Evolutionary conservation across 2,329 filamentous ascomycete species (phyloP).

Genomic region (Sclerotinia minor): DNA sequence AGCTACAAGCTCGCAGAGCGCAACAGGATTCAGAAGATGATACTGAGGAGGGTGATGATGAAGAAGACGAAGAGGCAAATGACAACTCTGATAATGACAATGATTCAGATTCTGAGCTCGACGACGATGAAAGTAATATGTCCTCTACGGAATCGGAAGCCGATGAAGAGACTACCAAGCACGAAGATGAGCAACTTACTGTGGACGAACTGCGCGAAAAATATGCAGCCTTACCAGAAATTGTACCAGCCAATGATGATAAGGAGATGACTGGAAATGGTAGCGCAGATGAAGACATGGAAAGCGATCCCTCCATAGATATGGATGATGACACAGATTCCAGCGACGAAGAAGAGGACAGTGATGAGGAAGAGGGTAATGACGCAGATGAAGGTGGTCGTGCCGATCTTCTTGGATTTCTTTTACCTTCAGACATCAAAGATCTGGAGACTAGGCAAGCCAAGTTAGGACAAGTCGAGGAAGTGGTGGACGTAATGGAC

Average conservation of each 20-base stretch:
- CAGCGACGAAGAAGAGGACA: slow-evolving; percentile 63
- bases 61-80: slow-evolving; percentile 36
- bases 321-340: slow-evolving; percentile 45
- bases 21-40: slow-evolving; percentile 53
- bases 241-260: slow-evolving; percentile 39
- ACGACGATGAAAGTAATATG: slow-evolving; percentile 57
- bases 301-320: slow-evolving; percentile 36
- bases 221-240: slow-evolving; percentile 63
- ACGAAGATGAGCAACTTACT: slow-evolving; percentile 64
- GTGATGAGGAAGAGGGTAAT: slow-evolving; percentile 50
- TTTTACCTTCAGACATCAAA: slow-evolving; percentile 40
- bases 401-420: slow-evolving; percentile 43
- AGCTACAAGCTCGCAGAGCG: slow-evolving; percentile 61
- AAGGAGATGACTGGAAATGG: slow-evolving; percentile 38
- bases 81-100: slow-evolving; percentile 42
- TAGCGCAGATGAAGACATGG: slow-evolving; percentile 32
- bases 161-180: slow-evolving; percentile 49
- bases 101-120: slow-evolving; percentile 41
- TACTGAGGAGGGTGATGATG: slow-evolving; percentile 45
- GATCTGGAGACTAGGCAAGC: slow-evolving; percentile 40
- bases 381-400: slow-evolving; percentile 42
- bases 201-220: slow-evolving; percentile 69
- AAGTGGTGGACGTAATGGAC: slow-evolving; percentile 23
- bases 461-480: slow-evolving; percentile 20
- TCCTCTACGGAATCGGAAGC: slow-evolving; percentile 63